Percentiles rank a stretch among this genome's conserved stretches.
Conservation (phyloP, 768 basidiomycete genomes). For the Amanita fuliginea region DNA sequence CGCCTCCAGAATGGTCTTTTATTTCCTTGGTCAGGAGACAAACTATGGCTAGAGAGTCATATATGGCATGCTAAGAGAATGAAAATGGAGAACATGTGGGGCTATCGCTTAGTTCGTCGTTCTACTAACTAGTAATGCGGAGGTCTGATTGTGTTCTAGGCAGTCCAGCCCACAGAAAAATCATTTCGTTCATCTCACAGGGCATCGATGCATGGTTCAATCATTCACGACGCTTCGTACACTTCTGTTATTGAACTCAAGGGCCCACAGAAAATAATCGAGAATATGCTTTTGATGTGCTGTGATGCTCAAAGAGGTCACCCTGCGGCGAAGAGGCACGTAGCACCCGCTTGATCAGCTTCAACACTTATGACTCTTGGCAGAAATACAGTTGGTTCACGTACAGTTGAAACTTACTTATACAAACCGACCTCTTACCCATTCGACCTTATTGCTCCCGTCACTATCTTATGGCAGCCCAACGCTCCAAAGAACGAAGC, state of each 20-base stretch:
- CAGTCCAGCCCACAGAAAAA: slow-evolving; percentile 83
- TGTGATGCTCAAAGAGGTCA: slow-evolving; percentile 56
- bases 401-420: slow-evolving; percentile 53
- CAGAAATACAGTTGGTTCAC: slow-evolving; percentile 58
- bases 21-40: slow-evolving; percentile 43
- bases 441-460: slow-evolving; percentile 56
- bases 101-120: slow-evolving; percentile 63
- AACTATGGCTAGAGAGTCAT: slow-evolving; percentile 93
- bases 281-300: slow-evolving; percentile 36
- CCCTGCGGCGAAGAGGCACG: slow-evolving; percentile 52
- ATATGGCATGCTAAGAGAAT: slow-evolving; percentile 97
- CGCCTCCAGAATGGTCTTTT: background rate
- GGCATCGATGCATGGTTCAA: slow-evolving; percentile 74
- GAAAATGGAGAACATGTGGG: slow-evolving; percentile 91
- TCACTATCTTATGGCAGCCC: slow-evolving; percentile 67
- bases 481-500: slow-evolving; percentile 2
- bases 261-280: slow-evolving; percentile 48
- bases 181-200: slow-evolving; percentile 86
- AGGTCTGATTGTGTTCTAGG: slow-evolving; percentile 28
- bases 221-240: slow-evolving; percentile 89
- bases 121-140: background rate
- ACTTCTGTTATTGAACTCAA: slow-evolving; percentile 63
- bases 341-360: background rate
- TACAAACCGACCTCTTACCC: slow-evolving; percentile 62
- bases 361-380: background rate